Evolutionary conservation across 2,329 filamentous ascomycete genomes (phyloP).

Genomic region (Monilinia fructicola): DNA sequence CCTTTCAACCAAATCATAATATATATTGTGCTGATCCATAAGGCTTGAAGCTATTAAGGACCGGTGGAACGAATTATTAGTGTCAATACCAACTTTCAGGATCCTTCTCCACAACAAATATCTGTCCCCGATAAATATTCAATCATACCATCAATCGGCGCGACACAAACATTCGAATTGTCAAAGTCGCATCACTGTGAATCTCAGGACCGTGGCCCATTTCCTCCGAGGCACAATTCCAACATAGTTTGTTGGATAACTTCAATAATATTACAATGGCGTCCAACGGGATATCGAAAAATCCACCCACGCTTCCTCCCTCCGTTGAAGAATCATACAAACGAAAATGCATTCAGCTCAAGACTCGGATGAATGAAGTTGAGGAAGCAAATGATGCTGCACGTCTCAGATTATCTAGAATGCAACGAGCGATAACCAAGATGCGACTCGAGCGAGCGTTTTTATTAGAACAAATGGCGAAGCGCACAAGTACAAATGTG

Average conservation of each 20-base stretch:
- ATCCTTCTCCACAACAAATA: neutral
- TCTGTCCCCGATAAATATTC: neutral
- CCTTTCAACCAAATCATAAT: neutral
- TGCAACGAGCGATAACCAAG: conserved; percentile 86
- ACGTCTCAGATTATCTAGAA: conserved; percentile 72
- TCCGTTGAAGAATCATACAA: conserved; percentile 96
- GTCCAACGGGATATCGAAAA: conserved; percentile 34
- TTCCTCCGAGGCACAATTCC: neutral
- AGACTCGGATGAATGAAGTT: conserved; percentile 86
- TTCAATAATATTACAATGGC: conserved; percentile 14
- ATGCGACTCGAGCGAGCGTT: conserved; percentile 83
- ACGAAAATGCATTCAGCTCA: conserved; percentile 92
- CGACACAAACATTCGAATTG: neutral
- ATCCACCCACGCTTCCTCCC: conserved; percentile 68
- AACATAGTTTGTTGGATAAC: neutral
- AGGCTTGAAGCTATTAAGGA: conserved; percentile 12
- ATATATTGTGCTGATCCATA: conserved; percentile 6
- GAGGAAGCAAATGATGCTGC: conserved; percentile 88
- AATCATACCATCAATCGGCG: neutral
- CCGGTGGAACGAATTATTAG: conserved; percentile 17
- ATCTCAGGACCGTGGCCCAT: conserved; percentile 4
- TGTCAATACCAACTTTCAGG: conserved; percentile 1
- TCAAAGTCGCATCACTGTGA: neutral
- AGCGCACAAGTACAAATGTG: conserved; percentile 71
- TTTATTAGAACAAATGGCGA: conserved; percentile 69